phyloP scores from a whole-genome alignment of 2,329 filamentous ascomycete species.

The Pseudogymnoascus sp. region DNA sequence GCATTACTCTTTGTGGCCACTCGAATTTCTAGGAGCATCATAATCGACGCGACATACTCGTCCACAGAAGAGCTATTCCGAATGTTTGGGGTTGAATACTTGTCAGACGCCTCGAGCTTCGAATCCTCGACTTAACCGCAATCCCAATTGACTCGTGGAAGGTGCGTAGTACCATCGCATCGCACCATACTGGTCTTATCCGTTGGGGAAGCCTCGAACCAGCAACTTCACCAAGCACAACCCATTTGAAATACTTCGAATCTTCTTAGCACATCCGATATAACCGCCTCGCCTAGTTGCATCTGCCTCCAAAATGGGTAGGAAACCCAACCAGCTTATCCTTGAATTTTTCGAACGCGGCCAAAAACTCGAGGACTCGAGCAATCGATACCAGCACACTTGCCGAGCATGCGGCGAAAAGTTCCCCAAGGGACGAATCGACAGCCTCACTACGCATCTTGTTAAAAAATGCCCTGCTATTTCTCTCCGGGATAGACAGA shows the following conservation, averaged over 20 bases:
- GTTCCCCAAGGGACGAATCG: constrained; percentile 82
- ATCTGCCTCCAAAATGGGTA: constrained; percentile 50
- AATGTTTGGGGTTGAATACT: background rate
- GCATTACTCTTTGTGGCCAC: constrained; percentile 9
- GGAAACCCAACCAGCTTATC: constrained; percentile 76
- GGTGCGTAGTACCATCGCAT: background rate
- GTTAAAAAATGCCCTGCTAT: constrained; percentile 81
- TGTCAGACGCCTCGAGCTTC: background rate
- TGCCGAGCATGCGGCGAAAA: constrained; percentile 83
- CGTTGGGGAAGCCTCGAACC: background rate
- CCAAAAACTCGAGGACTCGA: constrained; percentile 76
- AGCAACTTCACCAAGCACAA: background rate
- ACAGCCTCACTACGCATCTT: constrained; percentile 71
- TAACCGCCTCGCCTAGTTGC: background rate
- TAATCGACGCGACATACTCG: background rate
- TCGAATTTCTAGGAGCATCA: background rate
- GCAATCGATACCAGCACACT: constrained; percentile 85
- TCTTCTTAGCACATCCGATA: background rate
- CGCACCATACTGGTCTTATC: background rate
- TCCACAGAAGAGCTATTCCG: background rate
- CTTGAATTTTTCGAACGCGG: constrained; percentile 83
- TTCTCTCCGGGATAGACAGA: constrained; percentile 63
- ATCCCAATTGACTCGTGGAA: background rate
- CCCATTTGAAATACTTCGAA: background rate
- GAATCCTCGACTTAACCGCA: background rate